These are phyloP conservation scores for Polyrhizophydium stewartii DNA, from an alignment of 371 early-diverging fungal genomes.

Conservation along the genomic window DNA sequence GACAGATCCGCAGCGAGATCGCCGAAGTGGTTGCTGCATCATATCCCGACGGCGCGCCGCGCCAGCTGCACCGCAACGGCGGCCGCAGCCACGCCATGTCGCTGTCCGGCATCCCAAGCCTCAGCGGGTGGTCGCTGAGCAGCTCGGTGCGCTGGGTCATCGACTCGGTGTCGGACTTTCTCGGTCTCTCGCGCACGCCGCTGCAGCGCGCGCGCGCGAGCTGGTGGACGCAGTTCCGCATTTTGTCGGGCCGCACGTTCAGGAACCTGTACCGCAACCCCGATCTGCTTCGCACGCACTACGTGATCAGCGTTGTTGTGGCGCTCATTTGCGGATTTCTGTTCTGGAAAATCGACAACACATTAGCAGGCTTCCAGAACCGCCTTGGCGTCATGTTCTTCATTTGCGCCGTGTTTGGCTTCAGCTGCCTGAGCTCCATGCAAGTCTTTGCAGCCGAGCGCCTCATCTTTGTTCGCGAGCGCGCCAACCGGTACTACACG, in stretches of 20 bases:
- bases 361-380: constrained; percentile 83
- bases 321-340: constrained; percentile 64
- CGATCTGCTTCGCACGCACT: constrained; percentile 78
- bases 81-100: not conserved
- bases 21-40: constrained; percentile 4
- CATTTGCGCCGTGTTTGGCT: constrained; percentile 75
- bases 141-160: not conserved
- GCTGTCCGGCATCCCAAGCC: not conserved
- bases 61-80: not conserved
- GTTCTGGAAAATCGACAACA: constrained; percentile 74
- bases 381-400: constrained; percentile 84
- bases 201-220: constrained; percentile 47
- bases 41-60: constrained; percentile 5
- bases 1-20: constrained; percentile 5
- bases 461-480: constrained; percentile 74
- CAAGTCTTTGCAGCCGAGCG: constrained; percentile 69
- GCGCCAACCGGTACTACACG: constrained; percentile 82
- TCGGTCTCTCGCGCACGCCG: not conserved
- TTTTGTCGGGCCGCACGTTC: constrained; percentile 77
- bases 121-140: not conserved
- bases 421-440: constrained; percentile 70
- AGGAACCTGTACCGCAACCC: constrained; percentile 86
- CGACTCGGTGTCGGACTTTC: not conserved
- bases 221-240: constrained; percentile 69
- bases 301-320: constrained; percentile 49